Evolutionary conservation across 306 rosid genomes (phyloP).

Genomic region (Elaeagnus macrophylla): DNA sequence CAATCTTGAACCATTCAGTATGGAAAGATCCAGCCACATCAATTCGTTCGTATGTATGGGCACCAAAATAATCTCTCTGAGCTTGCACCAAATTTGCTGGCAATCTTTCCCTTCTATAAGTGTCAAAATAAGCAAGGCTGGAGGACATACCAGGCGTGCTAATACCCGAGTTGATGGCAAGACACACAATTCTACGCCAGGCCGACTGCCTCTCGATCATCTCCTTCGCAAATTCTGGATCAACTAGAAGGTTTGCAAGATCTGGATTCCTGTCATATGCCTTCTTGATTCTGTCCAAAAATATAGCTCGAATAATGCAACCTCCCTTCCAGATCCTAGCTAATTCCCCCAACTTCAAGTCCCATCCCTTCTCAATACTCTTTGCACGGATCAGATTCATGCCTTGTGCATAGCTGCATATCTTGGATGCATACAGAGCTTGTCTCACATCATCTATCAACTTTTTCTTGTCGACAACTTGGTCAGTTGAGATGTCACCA

Average conservation of each 20-base stretch:
- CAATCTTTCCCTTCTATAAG: conserved; percentile 66
- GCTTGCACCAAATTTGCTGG: conserved; percentile 95
- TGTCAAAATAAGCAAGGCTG: conserved; percentile 84
- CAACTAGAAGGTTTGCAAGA: conserved; percentile 40
- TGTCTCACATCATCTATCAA: conserved; percentile 77
- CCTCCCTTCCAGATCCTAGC: conserved; percentile 98
- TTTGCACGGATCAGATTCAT: conserved; percentile 92
- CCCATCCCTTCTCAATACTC: conserved; percentile 84
- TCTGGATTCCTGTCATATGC: conserved; percentile 73
- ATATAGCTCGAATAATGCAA: conserved; percentile 78
- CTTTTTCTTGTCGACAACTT: conserved; percentile 57
- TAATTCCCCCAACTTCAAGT: conserved; percentile 62
- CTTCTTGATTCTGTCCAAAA: conserved; percentile 79
- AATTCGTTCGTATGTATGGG: conserved; percentile 78
- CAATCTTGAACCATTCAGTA: conserved; percentile 93
- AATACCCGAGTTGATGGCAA: conserved; percentile 76
- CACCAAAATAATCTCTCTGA: conserved; percentile 88
- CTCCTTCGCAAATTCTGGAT: conserved; percentile 87
- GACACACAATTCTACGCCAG: conserved; percentile 83
- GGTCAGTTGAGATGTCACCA: conserved; percentile 42
- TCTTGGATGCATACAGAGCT: conserved; percentile 89
- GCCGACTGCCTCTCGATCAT: conserved; percentile 79
- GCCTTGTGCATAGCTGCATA: conserved; percentile 93
- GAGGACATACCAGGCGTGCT: conserved; percentile 94
- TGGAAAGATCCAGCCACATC: conserved; percentile 78